phyloP scores from a whole-genome alignment of 2,329 filamentous ascomycete species.

The Colletotrichum sp. region DNA sequence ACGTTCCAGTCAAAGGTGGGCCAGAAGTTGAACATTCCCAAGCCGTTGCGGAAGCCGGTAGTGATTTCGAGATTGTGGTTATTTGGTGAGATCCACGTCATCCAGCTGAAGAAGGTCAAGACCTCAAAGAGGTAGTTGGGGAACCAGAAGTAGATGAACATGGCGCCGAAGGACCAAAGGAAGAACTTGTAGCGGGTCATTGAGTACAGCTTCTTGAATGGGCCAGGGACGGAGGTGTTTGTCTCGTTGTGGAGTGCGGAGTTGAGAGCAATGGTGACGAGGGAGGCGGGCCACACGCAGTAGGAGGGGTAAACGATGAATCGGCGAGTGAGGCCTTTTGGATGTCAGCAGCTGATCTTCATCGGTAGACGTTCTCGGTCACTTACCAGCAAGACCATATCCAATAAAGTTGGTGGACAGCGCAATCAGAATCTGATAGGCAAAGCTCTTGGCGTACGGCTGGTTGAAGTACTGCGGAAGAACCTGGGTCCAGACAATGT shows the following conservation, averaged over 20 bases:
- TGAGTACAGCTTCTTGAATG: constrained; percentile 42
- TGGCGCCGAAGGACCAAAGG: constrained; percentile 42
- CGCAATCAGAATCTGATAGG: constrained; percentile 55
- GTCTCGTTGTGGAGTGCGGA: constrained; percentile 50
- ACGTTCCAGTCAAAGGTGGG: constrained; percentile 51
- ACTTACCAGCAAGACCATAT: constrained; percentile 55
- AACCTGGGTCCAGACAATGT: constrained; percentile 53
- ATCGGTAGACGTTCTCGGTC: neutral
- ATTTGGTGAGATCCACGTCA: constrained; percentile 56
- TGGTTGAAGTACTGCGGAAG: constrained; percentile 57
- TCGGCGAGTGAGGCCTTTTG: constrained; percentile 38
- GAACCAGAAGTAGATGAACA: constrained; percentile 61
- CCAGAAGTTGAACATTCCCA: constrained; percentile 48
- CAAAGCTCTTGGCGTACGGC: constrained; percentile 48
- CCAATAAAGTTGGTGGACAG: constrained; percentile 60
- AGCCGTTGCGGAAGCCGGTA: constrained; percentile 39
- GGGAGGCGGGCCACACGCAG: constrained; percentile 58
- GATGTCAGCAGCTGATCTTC: neutral
- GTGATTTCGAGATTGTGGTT: constrained; percentile 41
- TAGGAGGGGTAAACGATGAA: constrained; percentile 58
- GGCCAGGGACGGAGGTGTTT: constrained; percentile 43
- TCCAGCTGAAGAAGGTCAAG: constrained; percentile 55
- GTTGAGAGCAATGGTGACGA: constrained; percentile 56
- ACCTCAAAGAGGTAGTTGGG: constrained; percentile 56
- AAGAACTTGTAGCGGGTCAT: constrained; percentile 55